Evolutionary conservation across 139 green algal species (phyloP).

Genomic region (Coelastrella sp.): DNA sequence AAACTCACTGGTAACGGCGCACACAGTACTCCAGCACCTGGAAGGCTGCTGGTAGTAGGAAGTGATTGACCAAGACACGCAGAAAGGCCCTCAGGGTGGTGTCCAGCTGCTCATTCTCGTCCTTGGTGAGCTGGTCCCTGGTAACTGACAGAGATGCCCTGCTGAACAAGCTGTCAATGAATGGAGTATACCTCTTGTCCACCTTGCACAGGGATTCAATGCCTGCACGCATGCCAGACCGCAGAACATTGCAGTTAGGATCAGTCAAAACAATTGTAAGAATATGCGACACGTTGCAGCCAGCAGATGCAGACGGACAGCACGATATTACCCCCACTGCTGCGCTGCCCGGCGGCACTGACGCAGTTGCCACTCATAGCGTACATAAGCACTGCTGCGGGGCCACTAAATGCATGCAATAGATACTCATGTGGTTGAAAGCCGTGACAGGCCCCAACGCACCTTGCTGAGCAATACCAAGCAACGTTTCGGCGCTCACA

Average conservation of each 20-base stretch:
- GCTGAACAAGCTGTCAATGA: slow-evolving; percentile 81
- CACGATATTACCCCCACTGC: too few species aligned
- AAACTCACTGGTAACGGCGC: slow-evolving; percentile 80
- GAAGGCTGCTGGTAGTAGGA: slow-evolving; percentile 75
- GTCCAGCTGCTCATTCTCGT: slow-evolving; percentile 66
- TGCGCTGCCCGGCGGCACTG: too few species aligned
- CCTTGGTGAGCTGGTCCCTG: slow-evolving; percentile 73
- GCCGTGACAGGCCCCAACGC: too few species aligned
- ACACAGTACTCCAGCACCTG: slow-evolving; percentile 92
- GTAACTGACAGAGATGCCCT: slow-evolving; percentile 54
- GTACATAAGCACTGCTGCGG: too few species aligned
- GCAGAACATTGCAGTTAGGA: too few species aligned
- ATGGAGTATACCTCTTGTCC: slow-evolving; percentile 78
- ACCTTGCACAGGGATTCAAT: slow-evolving; percentile 76
- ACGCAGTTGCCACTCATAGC: not conserved
- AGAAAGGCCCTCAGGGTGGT: slow-evolving; percentile 74
- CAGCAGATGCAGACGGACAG: not conserved
- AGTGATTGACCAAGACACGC: slow-evolving; percentile 79
- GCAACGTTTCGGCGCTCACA: slow-evolving; percentile 69
- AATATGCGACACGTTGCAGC: not conserved
- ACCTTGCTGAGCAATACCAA: slow-evolving; percentile 62
- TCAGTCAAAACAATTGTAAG: too few species aligned
- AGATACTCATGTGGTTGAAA: too few species aligned
- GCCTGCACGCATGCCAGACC: too few species aligned
- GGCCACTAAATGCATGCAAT: too few species aligned